Base-by-base conservation (phyloP, 2,329 filamentous ascomycete species). In the Rhynchosporium secalis region DNA sequence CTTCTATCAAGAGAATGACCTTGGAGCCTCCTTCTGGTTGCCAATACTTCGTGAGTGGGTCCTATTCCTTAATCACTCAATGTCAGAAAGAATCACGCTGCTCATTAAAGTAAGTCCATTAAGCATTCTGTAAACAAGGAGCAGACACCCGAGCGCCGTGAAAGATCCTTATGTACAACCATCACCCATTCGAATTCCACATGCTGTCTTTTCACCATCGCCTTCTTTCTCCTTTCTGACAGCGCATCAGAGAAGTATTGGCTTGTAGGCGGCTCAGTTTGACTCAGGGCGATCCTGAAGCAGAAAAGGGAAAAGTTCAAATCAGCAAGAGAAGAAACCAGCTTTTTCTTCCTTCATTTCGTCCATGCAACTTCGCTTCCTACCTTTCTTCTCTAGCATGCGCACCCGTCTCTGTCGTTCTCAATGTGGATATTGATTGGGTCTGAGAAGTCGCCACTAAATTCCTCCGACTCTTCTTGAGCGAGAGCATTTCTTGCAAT, bases 341-440 rank as follows among this genome's bases (percentile, higher is more conserved):
- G 33, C 38, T n/a, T 40, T 48, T 29, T 26, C 28, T 48, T 48
- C 12, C 46, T 31, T 29, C 29, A 3, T 48, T 9, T 40, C 49
- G 20, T 48, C 8, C 28, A 36, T 36, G 33, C 20, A 20, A 36
- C 33, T 46, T 46, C 26, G 15, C 20, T 54, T n/a, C 52, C 64
- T 49, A 6, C 29, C 31, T 7, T 31, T 9, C 12, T 43, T 49
- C 28, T 68, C 83, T 83, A 99, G 81, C 95, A 99, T 72, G 93
- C 87, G 78, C 95, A 99, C 62, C 93, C 92, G 73, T 96, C 92
- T 72, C 91, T 87, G 72, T 96, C 91, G 76, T 92, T 92, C 78
- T 96, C 93, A 70, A 97, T 90, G 78, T 96, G 92, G 76, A 99
- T 97, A 77, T 96, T 96, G 79, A 99, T 98, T 56, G 94, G 94